These are phyloP conservation scores for Kernera saxatilis DNA, from an alignment of 345 rosid genomes.

Conservation along the genomic window DNA sequence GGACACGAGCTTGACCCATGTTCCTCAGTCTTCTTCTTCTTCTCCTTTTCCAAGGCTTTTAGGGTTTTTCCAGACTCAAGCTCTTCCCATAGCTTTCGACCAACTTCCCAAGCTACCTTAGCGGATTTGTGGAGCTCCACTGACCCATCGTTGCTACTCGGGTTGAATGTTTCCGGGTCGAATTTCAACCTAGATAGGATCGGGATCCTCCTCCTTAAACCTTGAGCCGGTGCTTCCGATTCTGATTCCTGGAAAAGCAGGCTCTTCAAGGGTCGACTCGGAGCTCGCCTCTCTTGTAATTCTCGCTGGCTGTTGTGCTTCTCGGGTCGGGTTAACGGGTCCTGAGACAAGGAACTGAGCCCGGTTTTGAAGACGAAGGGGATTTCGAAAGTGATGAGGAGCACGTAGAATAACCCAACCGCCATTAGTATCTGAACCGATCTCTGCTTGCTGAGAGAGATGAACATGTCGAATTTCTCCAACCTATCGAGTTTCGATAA, in stretches of 20 bases:
- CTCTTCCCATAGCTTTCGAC: constrained; percentile 60
- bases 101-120: constrained; percentile 58
- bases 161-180: constrained; percentile 43
- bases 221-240: constrained; percentile 25
- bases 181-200: constrained; percentile 49
- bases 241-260: constrained; percentile 34
- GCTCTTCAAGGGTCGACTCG: constrained; percentile 49
- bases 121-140: constrained; percentile 63
- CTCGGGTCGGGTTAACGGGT: constrained; percentile 40
- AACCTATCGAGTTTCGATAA: constrained; percentile 26
- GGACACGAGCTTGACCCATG: constrained; percentile 36
- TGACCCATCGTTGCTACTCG: constrained; percentile 38
- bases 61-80: constrained; percentile 40
- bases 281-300: constrained; percentile 43
- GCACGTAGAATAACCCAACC: constrained; percentile 47
- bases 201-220: background rate
- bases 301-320: constrained; percentile 44
- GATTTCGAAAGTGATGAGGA: constrained; percentile 60
- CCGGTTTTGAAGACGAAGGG: constrained; percentile 53
- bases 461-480: constrained; percentile 38
- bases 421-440: constrained; percentile 57
- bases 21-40: constrained; percentile 32
- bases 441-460: constrained; percentile 44
- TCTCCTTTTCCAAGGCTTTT: constrained; percentile 3
- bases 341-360: constrained; percentile 40